Conservation (phyloP, 768 basidiomycete species). For the Leucosporidium scottii region DNA sequence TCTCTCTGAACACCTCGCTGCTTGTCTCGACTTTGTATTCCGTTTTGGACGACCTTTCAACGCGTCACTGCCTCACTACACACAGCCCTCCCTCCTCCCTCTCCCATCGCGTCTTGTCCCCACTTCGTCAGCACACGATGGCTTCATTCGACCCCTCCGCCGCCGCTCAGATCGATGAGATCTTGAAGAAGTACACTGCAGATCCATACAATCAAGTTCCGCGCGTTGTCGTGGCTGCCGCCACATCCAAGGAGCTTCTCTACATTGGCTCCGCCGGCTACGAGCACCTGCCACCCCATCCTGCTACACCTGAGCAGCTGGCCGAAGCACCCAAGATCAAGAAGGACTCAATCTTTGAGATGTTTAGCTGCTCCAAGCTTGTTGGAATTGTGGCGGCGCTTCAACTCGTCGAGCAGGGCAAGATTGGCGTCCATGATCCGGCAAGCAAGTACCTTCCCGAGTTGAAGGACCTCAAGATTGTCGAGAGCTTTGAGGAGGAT, state of each 20-base stretch:
- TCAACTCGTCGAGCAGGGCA: conserved; percentile 39
- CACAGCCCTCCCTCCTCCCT: no score
- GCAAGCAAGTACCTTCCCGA: conserved; percentile 29
- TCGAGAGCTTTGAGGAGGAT: no score
- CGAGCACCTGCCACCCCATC: neutral
- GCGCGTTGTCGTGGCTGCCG: conserved; percentile 12
- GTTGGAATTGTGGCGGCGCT: conserved; percentile 38
- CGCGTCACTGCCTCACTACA: no score
- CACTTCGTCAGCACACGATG: no score
- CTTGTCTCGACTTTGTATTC: no score
- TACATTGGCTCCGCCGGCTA: conserved; percentile 2
- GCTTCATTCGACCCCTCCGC: no score
- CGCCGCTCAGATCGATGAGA: neutral
- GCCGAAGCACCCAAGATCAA: neutral
- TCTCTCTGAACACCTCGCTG: no score
- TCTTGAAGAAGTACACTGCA: neutral
- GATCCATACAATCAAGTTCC: conserved; percentile 9
- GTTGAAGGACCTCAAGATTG: no score
- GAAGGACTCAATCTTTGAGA: conserved; percentile 10
- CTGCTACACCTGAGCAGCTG: neutral
- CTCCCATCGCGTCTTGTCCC: no score
- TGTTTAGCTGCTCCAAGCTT: conserved; percentile 40
- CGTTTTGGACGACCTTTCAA: no score
- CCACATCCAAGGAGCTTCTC: neutral
- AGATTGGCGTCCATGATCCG: conserved; percentile 34